A percentile compares a stretch with the other conserved stretches of the same genome.
These are phyloP conservation scores for Spergularia azorica DNA, from an alignment of 179 eudicot genomes.

Conservation along the genomic window DNA sequence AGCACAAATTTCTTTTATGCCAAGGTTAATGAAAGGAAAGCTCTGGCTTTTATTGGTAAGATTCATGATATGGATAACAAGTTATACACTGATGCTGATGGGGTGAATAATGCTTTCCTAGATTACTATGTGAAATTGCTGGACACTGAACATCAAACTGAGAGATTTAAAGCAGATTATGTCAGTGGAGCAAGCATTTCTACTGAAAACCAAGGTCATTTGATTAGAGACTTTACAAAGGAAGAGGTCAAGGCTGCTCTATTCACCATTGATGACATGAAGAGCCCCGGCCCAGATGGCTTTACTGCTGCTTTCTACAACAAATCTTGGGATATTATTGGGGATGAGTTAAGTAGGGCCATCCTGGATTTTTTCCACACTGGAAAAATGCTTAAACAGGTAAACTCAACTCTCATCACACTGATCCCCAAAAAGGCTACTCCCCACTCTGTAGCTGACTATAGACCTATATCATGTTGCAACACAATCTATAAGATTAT, in stretches of 20 bases:
- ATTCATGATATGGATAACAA: not conserved
- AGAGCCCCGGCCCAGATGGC: not conserved
- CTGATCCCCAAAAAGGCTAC: not conserved
- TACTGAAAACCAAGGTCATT: no score
- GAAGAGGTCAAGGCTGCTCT: not conserved
- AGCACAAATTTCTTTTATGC: not conserved
- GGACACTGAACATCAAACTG: not conserved
- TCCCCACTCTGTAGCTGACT: not conserved
- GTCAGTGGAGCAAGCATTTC: not conserved
- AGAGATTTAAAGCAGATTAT: not conserved
- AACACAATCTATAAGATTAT: not conserved
- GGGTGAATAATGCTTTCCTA: not conserved
- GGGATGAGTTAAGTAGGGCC: not conserved
- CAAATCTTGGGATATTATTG: not conserved
- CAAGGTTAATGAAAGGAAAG: not conserved
- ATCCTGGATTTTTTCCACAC: not conserved
- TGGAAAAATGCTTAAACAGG: not conserved
- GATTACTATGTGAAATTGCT: no score
- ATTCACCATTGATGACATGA: not conserved
- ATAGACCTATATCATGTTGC: not conserved
- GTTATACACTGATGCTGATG: not conserved
- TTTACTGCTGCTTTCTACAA: not conserved
- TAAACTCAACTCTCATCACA: not conserved
- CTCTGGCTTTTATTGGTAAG: not conserved
- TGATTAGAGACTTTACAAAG: not conserved